Evolutionary conservation across 2,329 filamentous ascomycete genomes (phyloP), one percentile per base, ranked within the genome.

Genomic region (Neonectria sp.): DNA sequence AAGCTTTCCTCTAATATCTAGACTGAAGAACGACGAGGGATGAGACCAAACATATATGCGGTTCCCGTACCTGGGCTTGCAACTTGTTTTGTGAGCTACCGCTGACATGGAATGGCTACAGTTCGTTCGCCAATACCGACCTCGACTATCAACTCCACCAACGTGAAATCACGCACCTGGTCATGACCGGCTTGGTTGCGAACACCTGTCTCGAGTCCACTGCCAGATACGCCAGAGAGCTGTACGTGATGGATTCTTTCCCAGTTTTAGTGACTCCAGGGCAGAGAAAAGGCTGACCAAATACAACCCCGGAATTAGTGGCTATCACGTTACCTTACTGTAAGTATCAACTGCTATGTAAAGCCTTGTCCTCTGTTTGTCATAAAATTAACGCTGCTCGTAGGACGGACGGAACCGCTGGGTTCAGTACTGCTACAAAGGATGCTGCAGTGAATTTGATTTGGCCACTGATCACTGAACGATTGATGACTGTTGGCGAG

Each of bases 141-240:
- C 52, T 69, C 4, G 60, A 69, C 24, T 68, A 59, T 48, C 65
- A 62, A 25, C 64, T 69, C 4, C 60, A 43, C 12, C 60, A 69
- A 24, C 55, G 49, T 6, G 64, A 64, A 8, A 67, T 72, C 11
- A 71, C 68, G 4, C 58, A 72, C 21, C 29, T 72, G 21, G 63
- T 71, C 31, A 64, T 60, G 35, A 68, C 67, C 5, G 70, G 69
- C 27, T 52, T 71, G 66, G 60, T 68, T 2, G 64, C 68, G 24
- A 72, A 72, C 52, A 69, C 68, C 5, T 72, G 70, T 43, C 45
- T 72, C 0, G 70, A 72, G 49, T 25, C 64, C 6, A 72, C 70
- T 9, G 68, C 70, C 17, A 64, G 70, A 21, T 64, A 68, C 37
- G 70, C 67, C 9, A 37, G 61, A 35, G 70, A 72, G 17, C 51